phyloP scores from a whole-genome alignment of 176 grass and related monocot genomes.

The Triticum turgidum region DNA sequence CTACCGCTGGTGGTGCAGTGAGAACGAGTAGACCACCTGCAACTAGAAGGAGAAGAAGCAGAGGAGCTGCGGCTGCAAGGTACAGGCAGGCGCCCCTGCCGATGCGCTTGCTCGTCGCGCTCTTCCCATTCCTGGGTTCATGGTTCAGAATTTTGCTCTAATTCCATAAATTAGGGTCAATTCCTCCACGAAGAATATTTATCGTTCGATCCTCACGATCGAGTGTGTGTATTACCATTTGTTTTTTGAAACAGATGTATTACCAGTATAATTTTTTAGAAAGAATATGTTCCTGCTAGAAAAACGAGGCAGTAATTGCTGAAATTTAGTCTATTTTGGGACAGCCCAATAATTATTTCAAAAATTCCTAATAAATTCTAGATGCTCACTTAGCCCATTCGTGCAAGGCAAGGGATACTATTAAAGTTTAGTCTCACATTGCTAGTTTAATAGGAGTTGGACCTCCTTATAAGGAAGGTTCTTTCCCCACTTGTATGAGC shows the following conservation, averaged over 20 bases:
- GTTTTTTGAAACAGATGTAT: too few species aligned
- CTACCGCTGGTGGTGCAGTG: neutral
- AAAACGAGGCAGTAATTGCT: too few species aligned
- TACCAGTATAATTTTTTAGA: neutral
- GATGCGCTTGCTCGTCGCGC: constrained; percentile 68
- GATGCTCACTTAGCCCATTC: too few species aligned
- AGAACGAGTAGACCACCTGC: constrained; percentile 26
- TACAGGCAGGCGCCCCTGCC: constrained; percentile 65
- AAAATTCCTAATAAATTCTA: too few species aligned
- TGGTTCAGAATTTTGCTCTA: constrained; percentile 72
- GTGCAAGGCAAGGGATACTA: too few species aligned
- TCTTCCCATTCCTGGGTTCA: constrained; percentile 88
- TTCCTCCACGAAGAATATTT: neutral
- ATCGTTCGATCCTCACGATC: neutral
- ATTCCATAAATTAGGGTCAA: neutral
- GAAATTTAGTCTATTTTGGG: too few species aligned
- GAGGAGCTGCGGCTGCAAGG: neutral
- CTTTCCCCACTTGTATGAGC: too few species aligned
- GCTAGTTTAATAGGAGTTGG: too few species aligned
- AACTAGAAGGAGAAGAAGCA: constrained; percentile 35
- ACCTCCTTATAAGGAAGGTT: too few species aligned
- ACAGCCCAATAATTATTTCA: too few species aligned
- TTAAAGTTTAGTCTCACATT: too few species aligned
- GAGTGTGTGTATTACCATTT: neutral
- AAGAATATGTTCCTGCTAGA: neutral